A percentile compares a stretch with the other conserved stretches of the same genome.
These are phyloP conservation scores for Kwoniella europaea DNA, from an alignment of 768 basidiomycete genomes.

Conservation along the genomic window DNA sequence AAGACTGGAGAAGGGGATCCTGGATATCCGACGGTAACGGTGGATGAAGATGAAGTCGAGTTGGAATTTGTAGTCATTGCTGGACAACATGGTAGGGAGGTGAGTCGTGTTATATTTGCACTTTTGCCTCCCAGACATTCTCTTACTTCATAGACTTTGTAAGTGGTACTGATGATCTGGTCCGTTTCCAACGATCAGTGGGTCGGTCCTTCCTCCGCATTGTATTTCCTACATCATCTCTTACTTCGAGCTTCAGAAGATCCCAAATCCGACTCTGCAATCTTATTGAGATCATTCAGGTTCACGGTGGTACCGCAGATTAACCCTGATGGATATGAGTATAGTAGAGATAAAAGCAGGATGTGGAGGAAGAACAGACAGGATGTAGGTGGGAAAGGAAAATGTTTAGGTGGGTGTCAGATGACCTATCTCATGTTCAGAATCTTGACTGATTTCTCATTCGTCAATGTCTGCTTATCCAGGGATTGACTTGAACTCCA, in stretches of 20 bases:
- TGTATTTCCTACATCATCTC: conserved; percentile 76
- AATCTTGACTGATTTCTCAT: neutral
- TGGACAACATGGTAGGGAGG: conserved; percentile 78
- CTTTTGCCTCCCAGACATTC: too few species aligned
- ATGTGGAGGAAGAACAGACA: conserved; percentile 59
- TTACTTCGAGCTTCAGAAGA: conserved; percentile 61
- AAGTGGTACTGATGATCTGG: too few species aligned
- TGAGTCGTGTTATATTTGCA: conserved; percentile 51
- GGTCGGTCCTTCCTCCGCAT: conserved; percentile 75
- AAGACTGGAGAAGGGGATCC: conserved; percentile 7
- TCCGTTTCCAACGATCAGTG: conserved; percentile 63
- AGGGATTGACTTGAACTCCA: conserved; percentile 80
- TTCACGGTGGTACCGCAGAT: conserved; percentile 57
- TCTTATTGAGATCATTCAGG: conserved; percentile 64
- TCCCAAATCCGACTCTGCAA: conserved; percentile 59
- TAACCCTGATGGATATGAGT: conserved; percentile 60
- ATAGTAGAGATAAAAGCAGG: conserved; percentile 72
- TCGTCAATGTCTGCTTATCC: conserved; percentile 19
- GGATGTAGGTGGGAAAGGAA: conserved; percentile 52
- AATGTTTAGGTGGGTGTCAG: conserved; percentile 44
- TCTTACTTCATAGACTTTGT: too few species aligned
- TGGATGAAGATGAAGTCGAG: conserved; percentile 12
- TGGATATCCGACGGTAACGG: neutral
- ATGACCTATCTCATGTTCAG: neutral
- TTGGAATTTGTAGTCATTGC: conserved; percentile 71